Base-by-base conservation (phyloP, 805 yeast genomes). In the Cyberlindnera amylophila region DNA sequence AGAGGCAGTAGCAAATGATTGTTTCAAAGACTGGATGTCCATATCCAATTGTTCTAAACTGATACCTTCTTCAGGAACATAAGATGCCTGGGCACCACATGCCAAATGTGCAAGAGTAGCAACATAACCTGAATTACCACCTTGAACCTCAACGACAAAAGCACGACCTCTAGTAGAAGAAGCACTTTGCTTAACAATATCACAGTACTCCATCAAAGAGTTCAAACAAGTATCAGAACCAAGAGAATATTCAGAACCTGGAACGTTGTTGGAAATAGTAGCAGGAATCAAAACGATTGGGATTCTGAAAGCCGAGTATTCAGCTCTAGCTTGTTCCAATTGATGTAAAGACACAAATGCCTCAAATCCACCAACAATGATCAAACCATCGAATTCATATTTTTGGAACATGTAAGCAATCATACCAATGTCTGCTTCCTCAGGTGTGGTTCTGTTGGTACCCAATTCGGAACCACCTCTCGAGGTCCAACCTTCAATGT, bases 191-290 rank as follows among this genome's bases (percentile, higher is more conserved):
- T 93, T 90, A 52, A 93, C 83, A 19, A 86, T 88, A 64, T 93
- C 99, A 69, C 98, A 91, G 71, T 93, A 93, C 44, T 84, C 81
- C 49, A 89, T 88, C 57, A 93, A 73, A 9, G 93, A 71, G 66
- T 93, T 93, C 71, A 93, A 71, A 71, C 99, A 95, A 10, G 99
- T 93, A 63, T 93, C 99, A 11, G 89, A 75, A 45, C 99, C 99
- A 45, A 93, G 68, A 0, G 97, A 89, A 65, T 89, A 89, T 66
- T 93, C 97, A 2, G 98, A 84, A 46, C 99, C 99, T n/a, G 99
- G 99, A 38, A 93, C 98, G 56, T 93, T 93, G 69, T 93, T 93
- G 14, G 97, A 89, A 51, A 93, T 87, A 2, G 99, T 93, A 3
- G 98, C 91, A 10, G 99, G 99, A 52, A 93, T 74, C 54, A 87